phyloP scores from a whole-genome alignment of 257 asterid genomes.

The Lycium ferocissimum region DNA sequence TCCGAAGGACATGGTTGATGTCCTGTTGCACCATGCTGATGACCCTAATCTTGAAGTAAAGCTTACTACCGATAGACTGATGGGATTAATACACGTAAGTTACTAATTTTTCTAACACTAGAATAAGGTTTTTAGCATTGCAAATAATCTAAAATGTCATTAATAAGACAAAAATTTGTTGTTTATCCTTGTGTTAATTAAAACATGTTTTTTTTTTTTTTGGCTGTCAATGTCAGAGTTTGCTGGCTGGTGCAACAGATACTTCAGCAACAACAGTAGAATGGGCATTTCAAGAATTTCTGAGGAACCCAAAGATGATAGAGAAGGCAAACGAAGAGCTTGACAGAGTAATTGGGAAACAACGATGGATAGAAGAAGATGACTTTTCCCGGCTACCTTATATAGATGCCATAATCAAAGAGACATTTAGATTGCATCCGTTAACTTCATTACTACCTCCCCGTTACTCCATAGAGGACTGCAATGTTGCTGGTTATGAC shows the following conservation, averaged over 20 bases:
- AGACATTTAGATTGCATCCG: background rate
- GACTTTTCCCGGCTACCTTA: background rate
- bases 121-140: no score
- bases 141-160: background rate
- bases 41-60: background rate
- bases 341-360: no score
- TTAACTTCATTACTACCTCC: background rate
- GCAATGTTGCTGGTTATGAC: background rate
- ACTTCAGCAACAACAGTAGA: no score
- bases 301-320: no score
- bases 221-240: no score
- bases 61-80: background rate
- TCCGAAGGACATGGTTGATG: background rate
- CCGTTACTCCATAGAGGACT: background rate
- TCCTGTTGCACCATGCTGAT: background rate
- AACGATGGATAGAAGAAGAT: no score
- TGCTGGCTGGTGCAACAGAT: no score
- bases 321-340: no score
- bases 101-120: background rate
- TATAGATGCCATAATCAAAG: background rate
- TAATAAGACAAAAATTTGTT: background rate
- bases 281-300: no score
- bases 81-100: slow-evolving; percentile 2
- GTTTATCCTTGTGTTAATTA: no score
- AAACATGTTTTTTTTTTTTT: no score